A percentile compares a stretch with the other conserved stretches of the same genome.
These are phyloP conservation scores for Eimeria mitis DNA, from an alignment of 169 alveolate genomes.

Conservation along the genomic window DNA sequence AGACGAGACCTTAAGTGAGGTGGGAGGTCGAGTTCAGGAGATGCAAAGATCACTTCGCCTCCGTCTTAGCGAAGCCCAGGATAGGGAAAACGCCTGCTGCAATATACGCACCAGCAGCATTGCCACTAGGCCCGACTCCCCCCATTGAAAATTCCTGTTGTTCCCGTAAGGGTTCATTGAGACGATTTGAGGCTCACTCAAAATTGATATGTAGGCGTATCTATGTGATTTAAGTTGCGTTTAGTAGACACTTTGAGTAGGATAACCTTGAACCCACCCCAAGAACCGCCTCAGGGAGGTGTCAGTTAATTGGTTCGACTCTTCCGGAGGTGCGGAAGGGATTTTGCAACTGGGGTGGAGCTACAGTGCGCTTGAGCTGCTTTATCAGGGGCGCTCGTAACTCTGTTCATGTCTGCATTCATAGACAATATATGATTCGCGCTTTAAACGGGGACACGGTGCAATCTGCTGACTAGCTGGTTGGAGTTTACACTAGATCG, in stretches of 20 bases:
- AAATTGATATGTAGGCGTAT: background rate
- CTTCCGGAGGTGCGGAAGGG: background rate
- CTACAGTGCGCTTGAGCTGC: background rate
- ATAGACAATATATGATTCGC: background rate
- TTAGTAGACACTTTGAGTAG: too few species aligned
- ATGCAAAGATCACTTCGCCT: conserved; percentile 66
- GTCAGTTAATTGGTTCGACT: background rate
- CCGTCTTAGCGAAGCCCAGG: conserved; percentile 71
- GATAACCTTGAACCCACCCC: background rate
- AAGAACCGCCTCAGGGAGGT: background rate
- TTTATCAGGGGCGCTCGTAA: too few species aligned
- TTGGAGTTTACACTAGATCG: background rate
- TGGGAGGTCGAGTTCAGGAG: conserved; percentile 50
- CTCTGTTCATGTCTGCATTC: background rate
- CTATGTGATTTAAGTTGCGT: background rate
- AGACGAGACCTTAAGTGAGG: conserved; percentile 36
- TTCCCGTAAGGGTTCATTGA: background rate
- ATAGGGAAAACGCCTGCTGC: conserved; percentile 49
- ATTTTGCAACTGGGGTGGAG: background rate
- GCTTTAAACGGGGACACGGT: background rate
- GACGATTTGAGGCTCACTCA: background rate
- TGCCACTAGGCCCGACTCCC: conserved; percentile 5
- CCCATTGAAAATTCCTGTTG: background rate
- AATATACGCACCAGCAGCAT: background rate
- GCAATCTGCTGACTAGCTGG: background rate